Conservation (phyloP, 2,329 filamentous ascomycete species). For the Colletotrichum echinochloae region DNA sequence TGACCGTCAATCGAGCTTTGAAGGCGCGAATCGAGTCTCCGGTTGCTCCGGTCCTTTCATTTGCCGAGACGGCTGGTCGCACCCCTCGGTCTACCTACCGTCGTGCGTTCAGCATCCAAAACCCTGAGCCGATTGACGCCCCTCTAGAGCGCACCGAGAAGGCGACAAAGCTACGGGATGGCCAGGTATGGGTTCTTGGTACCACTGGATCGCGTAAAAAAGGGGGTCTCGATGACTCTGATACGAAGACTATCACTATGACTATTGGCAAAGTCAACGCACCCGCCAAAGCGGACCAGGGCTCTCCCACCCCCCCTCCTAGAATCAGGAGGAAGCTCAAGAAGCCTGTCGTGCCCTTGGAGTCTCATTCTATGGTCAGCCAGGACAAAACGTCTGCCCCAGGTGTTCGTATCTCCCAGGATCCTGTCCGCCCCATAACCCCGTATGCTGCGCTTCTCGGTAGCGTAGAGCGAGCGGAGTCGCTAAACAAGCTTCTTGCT, state of each 20-base stretch:
- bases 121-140: conserved; percentile 5
- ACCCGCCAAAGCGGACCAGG: conserved; percentile 20
- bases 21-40: conserved; percentile 19
- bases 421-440: conserved; percentile 14
- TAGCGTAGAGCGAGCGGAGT: background rate
- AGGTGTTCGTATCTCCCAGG: background rate
- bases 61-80: background rate
- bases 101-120: conserved; percentile 7
- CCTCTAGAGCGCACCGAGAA: background rate
- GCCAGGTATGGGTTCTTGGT: conserved; percentile 18
- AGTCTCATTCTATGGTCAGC: background rate
- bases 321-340: conserved; percentile 29
- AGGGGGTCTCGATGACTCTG: background rate
- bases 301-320: conserved; percentile 10
- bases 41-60: background rate
- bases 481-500: conserved; percentile 14
- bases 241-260: conserved; percentile 6
- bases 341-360: background rate
- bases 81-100: background rate
- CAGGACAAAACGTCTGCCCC: background rate
- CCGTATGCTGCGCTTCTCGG: conserved; percentile 8
- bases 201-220: conserved; percentile 19
- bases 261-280: conserved; percentile 25
- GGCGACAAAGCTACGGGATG: background rate
- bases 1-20: background rate